Evolutionary conservation across 495 filamentous ascomycete genomes (phyloP).

Genomic region (Lophium mytilinum): DNA sequence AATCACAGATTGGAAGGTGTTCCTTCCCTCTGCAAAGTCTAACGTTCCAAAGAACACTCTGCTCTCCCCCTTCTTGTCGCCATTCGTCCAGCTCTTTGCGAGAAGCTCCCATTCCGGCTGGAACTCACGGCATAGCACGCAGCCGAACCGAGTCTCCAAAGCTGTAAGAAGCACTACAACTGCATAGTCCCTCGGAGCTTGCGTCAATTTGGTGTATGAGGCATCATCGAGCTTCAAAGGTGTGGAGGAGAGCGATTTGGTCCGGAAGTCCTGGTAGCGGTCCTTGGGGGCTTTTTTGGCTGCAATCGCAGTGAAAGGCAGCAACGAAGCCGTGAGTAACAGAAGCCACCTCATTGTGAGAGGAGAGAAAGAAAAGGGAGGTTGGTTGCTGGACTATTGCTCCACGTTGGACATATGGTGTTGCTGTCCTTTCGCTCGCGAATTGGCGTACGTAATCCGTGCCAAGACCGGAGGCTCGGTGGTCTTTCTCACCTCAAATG

Average conservation of each 20-base stretch:
- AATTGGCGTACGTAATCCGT: conserved; percentile 15
- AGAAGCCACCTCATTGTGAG: conserved; percentile 37
- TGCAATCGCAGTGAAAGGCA: conserved; percentile 47
- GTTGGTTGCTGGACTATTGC: not conserved
- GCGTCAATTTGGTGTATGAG: conserved; percentile 65
- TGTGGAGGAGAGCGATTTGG: conserved; percentile 54
- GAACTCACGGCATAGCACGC: conserved; percentile 79
- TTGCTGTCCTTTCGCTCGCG: conserved; percentile 7
- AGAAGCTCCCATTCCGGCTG: conserved; percentile 92
- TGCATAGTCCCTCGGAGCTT: conserved; percentile 73
- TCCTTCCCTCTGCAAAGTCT: conserved; percentile 80
- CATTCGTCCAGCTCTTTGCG: conserved; percentile 76
- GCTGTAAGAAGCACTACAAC: conserved; percentile 81
- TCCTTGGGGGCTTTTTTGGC: conserved; percentile 47
- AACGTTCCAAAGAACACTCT: conserved; percentile 75
- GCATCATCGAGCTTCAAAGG: conserved; percentile 70
- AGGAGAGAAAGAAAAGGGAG: not conserved
- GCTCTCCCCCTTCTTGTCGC: conserved; percentile 63
- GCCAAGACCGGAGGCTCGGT: no score
- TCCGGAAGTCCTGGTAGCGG: conserved; percentile 60
- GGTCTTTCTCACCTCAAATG: no score
- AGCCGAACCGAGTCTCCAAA: conserved; percentile 75
- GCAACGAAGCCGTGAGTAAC: conserved; percentile 44
- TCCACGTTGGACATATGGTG: not conserved
- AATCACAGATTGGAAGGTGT: conserved; percentile 81